Evolutionary conservation across 345 rosid genomes (phyloP), one percentile per base, ranked within the genome.

Genomic region (Eucalyptus marginata): DNA sequence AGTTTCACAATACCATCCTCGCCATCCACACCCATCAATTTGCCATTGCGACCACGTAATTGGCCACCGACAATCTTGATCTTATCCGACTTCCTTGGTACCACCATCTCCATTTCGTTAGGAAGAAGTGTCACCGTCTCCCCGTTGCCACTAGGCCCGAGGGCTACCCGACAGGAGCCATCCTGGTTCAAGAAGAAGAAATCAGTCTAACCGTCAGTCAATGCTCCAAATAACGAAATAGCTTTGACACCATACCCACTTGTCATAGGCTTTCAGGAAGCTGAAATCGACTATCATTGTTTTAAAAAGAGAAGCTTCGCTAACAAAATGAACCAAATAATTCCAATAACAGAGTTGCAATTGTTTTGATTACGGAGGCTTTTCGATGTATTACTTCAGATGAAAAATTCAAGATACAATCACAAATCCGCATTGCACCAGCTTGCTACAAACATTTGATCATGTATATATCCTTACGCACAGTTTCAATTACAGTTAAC

Each of bases 21-120:
- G 4, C 97, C 99, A 83, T 96, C 99, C 46, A 97, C 98, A 86
- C 99, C 99, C 12, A 97, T 96, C 87, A 96, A 92, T 92, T 96
- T 97, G 89, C 99, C 99, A 0, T 95, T 95, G 44, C 93, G 92
- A n/a, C 99, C 99, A 2, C 98, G 99, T 49, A 91, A 94, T 4
- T 93, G 91, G 12, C 99, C 99, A 8, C 98, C 98, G 92, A 95
- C 94, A 36, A 97, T 97, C 94, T 95, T 97, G 88, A 97, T 95
- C 93, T 93, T 95, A 88, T 97, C 99, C 1, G 93, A 90, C 89
- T 97, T 97, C 93, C 95, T 94, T 8, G 99, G 99, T 27, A 92
- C 89, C 87, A 96, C 96, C 54, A 92, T 89, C 91, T 96, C 97
- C 62, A 96, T 91, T 87, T 97, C 99, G 47, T 88, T 93, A 13